Percentiles rank a stretch among this genome's conserved stretches.
These are phyloP conservation scores for Pestalotiopsis fici DNA, from an alignment of 2,329 filamentous ascomycete genomes.

Conservation along the genomic window DNA sequence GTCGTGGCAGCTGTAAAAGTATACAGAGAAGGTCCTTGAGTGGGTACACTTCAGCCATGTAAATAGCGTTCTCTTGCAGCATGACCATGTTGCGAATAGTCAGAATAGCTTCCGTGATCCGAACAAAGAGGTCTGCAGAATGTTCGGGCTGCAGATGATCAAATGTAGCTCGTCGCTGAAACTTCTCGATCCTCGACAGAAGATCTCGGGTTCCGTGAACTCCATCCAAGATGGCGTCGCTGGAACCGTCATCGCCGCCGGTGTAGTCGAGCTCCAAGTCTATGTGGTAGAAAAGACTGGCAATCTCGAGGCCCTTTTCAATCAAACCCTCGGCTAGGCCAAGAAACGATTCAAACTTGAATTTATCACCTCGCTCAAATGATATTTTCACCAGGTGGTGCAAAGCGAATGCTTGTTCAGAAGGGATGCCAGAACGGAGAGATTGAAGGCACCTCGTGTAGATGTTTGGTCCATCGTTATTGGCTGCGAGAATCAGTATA, in stretches of 20 bases:
- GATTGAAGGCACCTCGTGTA: conserved; percentile 87
- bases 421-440: conserved; percentile 74
- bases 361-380: conserved; percentile 91
- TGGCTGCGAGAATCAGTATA: conserved; percentile 38
- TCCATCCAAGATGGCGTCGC: conserved; percentile 53
- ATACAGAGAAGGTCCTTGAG: conserved; percentile 84
- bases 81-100: conserved; percentile 97
- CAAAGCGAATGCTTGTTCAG: conserved; percentile 89
- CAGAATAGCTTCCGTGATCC: conserved; percentile 82
- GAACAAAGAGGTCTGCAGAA: conserved; percentile 70
- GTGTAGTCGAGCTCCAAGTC: conserved; percentile 78
- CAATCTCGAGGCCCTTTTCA: conserved; percentile 79
- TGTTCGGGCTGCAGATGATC: conserved; percentile 73
- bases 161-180: conserved; percentile 60
- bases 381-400: conserved; percentile 96
- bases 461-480: conserved; percentile 81
- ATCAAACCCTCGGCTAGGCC: conserved; percentile 86
- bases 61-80: conserved; percentile 82
- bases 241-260: conserved; percentile 51
- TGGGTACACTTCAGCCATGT: conserved; percentile 73
- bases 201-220: conserved; percentile 70
- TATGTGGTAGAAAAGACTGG: conserved; percentile 77
- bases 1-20: conserved; percentile 73
- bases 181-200: conserved; percentile 68
- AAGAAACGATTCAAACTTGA: conserved; percentile 89